These are phyloP conservation scores for Gillenia trifoliata DNA, from an alignment of 306 rosid genomes.

Conservation along the genomic window DNA sequence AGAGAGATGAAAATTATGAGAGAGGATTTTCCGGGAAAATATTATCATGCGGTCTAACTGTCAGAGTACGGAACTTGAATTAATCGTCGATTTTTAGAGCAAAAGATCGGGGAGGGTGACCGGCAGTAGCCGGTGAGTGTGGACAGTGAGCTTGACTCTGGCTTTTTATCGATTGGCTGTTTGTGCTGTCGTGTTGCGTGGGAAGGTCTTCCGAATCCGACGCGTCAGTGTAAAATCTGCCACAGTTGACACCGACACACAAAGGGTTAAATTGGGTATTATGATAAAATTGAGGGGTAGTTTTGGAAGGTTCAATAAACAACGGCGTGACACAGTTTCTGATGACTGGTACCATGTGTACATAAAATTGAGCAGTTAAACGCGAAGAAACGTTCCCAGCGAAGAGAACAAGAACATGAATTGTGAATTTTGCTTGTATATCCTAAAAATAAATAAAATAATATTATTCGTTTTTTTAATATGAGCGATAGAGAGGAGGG, in stretches of 20 bases:
- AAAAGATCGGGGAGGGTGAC: slow-evolving; percentile 25
- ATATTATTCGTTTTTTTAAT: no score
- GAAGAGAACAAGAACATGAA: not conserved
- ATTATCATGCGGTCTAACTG: slow-evolving; percentile 28
- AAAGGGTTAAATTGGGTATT: not conserved
- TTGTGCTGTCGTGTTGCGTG: slow-evolving; percentile 7
- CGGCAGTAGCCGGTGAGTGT: slow-evolving; percentile 30
- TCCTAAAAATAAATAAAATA: no score
- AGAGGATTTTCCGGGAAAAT: slow-evolving; percentile 31
- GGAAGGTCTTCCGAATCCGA: not conserved
- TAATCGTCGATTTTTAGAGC: slow-evolving; percentile 18
- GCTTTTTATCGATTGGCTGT: not conserved
- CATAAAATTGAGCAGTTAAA: not conserved
- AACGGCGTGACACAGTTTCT: not conserved
- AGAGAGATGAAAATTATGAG: slow-evolving; percentile 14
- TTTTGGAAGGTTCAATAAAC: not conserved
- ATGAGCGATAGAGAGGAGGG: no score
- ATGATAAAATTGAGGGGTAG: not conserved
- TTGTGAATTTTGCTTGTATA: not conserved
- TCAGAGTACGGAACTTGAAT: slow-evolving; percentile 14
- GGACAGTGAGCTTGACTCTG: slow-evolving; percentile 11
- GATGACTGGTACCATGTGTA: not conserved
- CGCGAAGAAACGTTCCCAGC: not conserved
- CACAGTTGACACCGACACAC: not conserved
- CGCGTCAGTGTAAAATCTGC: not conserved